Base-by-base conservation (phyloP, 2,329 filamentous ascomycete genomes). In the Aspergillus transmontanensis region DNA sequence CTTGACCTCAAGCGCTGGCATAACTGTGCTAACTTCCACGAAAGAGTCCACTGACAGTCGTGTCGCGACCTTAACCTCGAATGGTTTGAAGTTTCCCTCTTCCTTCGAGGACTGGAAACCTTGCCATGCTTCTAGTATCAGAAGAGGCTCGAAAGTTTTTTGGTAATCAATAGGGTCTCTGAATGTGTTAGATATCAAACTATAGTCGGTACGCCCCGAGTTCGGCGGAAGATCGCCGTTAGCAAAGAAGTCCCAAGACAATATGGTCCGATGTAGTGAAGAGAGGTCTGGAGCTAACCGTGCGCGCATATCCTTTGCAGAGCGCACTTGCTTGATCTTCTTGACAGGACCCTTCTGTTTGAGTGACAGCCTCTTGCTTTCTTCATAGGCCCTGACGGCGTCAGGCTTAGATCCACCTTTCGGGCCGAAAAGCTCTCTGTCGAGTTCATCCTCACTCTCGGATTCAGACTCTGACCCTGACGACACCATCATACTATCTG, bases 231-330 rank as follows among this genome's bases (percentile, higher is more conserved):
- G 91, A 72, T 94, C 92, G 32, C 93, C 93, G 53, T 88, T 83
- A 72, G 97, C 91, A 77, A 97, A 99, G 68, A 96, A 96, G 68
- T 99, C 92, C 95, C 95, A 99, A 61, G 90, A 87, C 3, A 99
- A 86, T 57, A 99, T 93, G 21, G 90, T 90, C 71, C 91, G 89
- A 75, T 98, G 95, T 34, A 99, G 81, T 19, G 87, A 84, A 43
- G 93, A 90, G 79, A 99, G 90, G 68, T 96, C 92, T 9, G 96
- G 95, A 36, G 94, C 91, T 64, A 99, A 84, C 66, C 95, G 90
- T 67, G 95, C 94, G 70, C 94, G 90, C 88, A 97, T 94, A 78
- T 99, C 95, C 78, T 96, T 96, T 53, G 90, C 88, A 19, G 93
- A 94, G 57, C 94, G 88, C 66, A 90, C 84, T 58, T 93, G 87